phyloP scores from a whole-genome alignment of 192 early-diverging fungal genomes.

The Coemansia sp. region DNA sequence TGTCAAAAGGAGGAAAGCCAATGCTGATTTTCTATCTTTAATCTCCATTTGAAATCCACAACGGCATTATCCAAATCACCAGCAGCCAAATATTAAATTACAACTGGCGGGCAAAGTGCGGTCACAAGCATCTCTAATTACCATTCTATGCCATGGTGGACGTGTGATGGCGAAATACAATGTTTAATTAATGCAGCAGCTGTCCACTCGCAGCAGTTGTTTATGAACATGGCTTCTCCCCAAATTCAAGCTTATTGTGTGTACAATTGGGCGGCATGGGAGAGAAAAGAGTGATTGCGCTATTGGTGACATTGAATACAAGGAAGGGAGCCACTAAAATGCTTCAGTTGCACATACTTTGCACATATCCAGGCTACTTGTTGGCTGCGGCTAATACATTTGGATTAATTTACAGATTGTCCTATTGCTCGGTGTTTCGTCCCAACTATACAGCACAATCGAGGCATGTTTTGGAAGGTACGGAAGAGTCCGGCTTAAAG shows the following conservation, averaged over 20 bases:
- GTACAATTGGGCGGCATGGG: neutral
- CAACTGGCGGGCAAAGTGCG: neutral
- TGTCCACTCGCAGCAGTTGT: neutral
- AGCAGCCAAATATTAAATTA: neutral
- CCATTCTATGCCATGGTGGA: neutral
- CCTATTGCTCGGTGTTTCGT: too few species aligned
- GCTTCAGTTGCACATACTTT: too few species aligned
- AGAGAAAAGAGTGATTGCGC: neutral
- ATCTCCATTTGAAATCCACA: neutral
- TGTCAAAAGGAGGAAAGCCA: neutral
- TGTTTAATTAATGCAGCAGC: conserved; percentile 13
- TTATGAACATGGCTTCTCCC: neutral
- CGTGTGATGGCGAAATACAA: conserved; percentile 8
- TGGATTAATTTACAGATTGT: too few species aligned
- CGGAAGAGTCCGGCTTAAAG: too few species aligned
- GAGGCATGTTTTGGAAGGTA: too few species aligned
- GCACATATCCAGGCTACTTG: too few species aligned
- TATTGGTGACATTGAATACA: neutral
- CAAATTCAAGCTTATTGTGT: too few species aligned
- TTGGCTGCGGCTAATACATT: too few species aligned
- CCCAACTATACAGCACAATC: too few species aligned
- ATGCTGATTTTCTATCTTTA: too few species aligned
- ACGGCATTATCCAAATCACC: neutral
- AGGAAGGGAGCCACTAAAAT: too few species aligned
- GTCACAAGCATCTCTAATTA: neutral